Evolutionary conservation across 495 filamentous ascomycete genomes (phyloP).

Genomic region (Penicillium angulare): DNA sequence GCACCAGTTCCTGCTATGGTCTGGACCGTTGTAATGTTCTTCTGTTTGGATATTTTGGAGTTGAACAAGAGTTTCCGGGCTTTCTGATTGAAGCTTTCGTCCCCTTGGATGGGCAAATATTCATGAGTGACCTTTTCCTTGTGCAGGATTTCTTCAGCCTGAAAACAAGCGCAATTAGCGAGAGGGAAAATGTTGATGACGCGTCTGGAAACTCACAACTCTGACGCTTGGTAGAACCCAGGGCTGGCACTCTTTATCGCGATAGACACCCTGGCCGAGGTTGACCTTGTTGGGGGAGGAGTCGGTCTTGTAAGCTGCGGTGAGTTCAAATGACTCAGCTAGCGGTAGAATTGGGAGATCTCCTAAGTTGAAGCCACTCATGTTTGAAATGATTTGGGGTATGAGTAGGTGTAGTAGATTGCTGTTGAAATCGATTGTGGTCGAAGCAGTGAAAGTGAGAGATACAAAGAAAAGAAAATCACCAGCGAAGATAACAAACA

Average conservation of each 20-base stretch:
- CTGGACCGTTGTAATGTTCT: slow-evolving; percentile 33
- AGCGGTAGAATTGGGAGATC: slow-evolving; percentile 1
- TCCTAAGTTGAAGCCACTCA: not conserved
- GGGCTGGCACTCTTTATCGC: slow-evolving; percentile 1
- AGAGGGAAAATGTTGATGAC: not conserved
- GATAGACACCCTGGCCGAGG: slow-evolving; percentile 7
- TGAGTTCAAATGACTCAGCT: slow-evolving; percentile 7
- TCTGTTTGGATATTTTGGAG: not conserved
- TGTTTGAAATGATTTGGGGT: not conserved
- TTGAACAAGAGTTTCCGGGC: slow-evolving; percentile 1
- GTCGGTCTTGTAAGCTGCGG: slow-evolving; percentile 6
- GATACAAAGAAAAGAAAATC: too few relatives aligned
- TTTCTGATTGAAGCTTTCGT: not conserved
- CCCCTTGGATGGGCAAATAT: slow-evolving; percentile 7
- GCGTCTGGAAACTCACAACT: not conserved
- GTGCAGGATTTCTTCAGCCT: slow-evolving; percentile 4
- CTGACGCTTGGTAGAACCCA: slow-evolving; percentile 10
- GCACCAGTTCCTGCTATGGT: slow-evolving; percentile 84
- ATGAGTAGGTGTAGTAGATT: not conserved
- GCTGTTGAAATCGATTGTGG: not conserved
- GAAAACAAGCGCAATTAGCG: not conserved
- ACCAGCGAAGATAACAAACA: too few relatives aligned
- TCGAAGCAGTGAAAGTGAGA: too few relatives aligned
- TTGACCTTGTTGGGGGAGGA: slow-evolving; percentile 2
- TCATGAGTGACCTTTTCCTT: slow-evolving; percentile 5